Conservation (phyloP, 371 early-diverging fungal species). For the Actinomortierella wolfii region DNA sequence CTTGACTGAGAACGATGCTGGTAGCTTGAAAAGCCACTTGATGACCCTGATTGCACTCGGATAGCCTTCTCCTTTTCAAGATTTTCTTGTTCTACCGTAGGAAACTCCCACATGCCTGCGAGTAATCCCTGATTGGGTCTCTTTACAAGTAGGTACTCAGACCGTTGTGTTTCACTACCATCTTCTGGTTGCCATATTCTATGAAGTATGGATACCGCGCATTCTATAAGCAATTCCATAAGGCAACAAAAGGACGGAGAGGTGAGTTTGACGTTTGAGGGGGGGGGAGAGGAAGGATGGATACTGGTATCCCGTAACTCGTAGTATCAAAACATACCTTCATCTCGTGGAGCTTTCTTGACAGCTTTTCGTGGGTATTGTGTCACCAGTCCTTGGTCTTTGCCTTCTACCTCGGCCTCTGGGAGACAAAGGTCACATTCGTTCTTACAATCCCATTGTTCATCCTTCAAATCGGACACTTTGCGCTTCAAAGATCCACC, state of each 20-base stretch:
- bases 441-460: not conserved
- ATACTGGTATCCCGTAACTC: too few species aligned
- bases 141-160: conserved; percentile 61
- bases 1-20: conserved; percentile 46
- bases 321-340: conserved; percentile 51
- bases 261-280: too few species aligned
- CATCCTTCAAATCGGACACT: conserved; percentile 1
- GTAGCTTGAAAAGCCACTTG: conserved; percentile 41
- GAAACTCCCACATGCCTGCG: conserved; percentile 86
- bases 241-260: too few species aligned
- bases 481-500: conserved; percentile 4
- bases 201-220: conserved; percentile 67
- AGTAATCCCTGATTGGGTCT: conserved; percentile 68
- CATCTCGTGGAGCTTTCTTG: conserved; percentile 67
- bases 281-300: too few species aligned
- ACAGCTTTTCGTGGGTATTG: conserved; percentile 68
- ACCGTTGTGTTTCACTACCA: conserved; percentile 5
- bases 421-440: conserved; percentile 32
- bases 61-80: conserved; percentile 9
- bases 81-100: conserved; percentile 55
- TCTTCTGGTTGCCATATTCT: conserved; percentile 11
- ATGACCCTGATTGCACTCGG: not conserved
- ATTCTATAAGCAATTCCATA: conserved; percentile 49
- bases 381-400: conserved; percentile 37
- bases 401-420: conserved; percentile 14